Evolutionary conservation across 129 eudicot genomes (phyloP), one percentile per base, ranked within the genome.

Genomic region (Cynara cardunculus): DNA sequence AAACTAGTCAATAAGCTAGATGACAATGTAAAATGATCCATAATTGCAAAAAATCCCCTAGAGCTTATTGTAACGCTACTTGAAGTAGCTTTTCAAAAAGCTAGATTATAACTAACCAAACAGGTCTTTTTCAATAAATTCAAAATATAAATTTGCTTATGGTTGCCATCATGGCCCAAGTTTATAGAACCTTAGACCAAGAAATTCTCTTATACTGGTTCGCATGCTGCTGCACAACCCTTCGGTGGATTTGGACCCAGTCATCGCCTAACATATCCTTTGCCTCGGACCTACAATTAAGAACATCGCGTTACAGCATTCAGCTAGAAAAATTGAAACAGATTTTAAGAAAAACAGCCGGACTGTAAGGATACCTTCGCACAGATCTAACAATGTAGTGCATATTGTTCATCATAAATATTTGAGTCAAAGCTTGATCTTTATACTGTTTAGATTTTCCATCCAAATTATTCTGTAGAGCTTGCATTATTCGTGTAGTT

Each of bases 191-290:
- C 98, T 94, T 94, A 21, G 98, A 90, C 98, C 98, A 92, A 61
- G 91, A 91, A 35, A 92, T 81, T 85, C 98, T 89, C 84, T 94
- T 94, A 84, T 94, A 94, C 77, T 94, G 97, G 80, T 90, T 92
- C 13, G 98, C 98, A 86, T 90, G 96, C 71, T 92, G 97, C 82
- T 94, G 98, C 80, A 94, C 98, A 53, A 92, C 85, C 82, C 98
- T 83, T 78, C 98, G 88, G 64, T 94, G 98, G 84, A 90, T 90
- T 65, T 94, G 97, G 44, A 94, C 98, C 98, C 98, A 90, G 78
- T 94, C 98, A 83, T 92, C 96, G 12, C 98, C 98, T 71, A 94
- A 71, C 74, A 92, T 74, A 67, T 94, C 97, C 87, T 94, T 92
- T 56, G 97, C 98, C 27, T 94, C 97, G 1, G 98, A 94, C 91